phyloP scores from a whole-genome alignment of 75 land plant genomes.

The Chamaecyparis obtusa region DNA sequence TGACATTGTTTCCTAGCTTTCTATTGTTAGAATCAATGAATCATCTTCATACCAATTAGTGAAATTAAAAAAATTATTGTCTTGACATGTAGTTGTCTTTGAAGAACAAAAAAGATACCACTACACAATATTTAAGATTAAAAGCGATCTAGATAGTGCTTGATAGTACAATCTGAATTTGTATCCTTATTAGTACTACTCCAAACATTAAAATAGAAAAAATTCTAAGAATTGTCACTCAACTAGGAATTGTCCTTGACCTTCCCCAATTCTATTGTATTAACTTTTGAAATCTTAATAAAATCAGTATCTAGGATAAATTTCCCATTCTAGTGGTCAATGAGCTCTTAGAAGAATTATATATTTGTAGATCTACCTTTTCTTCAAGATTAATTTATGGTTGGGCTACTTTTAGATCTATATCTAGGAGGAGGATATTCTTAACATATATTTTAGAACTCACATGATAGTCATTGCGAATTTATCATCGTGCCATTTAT shows the following conservation, averaged over 20 bases:
- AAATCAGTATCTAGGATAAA: constrained; percentile 13
- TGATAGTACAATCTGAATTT: neutral
- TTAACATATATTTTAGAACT: neutral
- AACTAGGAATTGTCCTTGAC: neutral
- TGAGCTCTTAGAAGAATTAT: neutral
- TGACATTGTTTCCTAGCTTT: neutral
- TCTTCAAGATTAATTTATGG: constrained; percentile 3
- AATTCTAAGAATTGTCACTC: neutral
- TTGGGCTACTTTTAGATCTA: neutral
- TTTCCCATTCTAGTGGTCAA: constrained; percentile 8
- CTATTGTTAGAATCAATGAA: neutral
- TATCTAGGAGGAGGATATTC: neutral
- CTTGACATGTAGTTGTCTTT: neutral
- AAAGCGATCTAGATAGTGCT: neutral
- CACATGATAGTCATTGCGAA: neutral
- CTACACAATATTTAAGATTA: neutral
- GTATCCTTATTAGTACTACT: neutral
- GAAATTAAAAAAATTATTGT: neutral
- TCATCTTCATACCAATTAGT: neutral
- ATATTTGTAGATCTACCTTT: neutral
- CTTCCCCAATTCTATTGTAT: neutral
- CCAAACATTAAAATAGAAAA: neutral
- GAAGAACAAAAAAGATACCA: neutral
- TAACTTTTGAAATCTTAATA: constrained; percentile 5
- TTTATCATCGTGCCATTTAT: neutral